Base-by-base conservation (phyloP, 2,329 filamentous ascomycete genomes). In the Colletotrichum brevisporum region DNA sequence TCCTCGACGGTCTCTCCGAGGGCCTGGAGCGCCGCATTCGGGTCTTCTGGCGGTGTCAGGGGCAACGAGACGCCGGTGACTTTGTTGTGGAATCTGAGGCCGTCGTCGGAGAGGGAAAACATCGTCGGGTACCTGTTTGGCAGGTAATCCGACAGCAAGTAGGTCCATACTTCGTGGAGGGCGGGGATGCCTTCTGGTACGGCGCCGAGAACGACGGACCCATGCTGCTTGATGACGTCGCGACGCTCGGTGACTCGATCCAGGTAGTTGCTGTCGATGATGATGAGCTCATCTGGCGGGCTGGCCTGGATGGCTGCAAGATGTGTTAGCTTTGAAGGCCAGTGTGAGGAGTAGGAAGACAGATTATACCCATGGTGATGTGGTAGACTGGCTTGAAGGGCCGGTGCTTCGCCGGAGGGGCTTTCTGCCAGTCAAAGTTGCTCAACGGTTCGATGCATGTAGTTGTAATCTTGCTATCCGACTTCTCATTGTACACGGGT, bases 1-100 rank as follows among this genome's bases (percentile, higher is more conserved):
- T 89, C 86, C 66, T 89, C 86, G 2, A 89, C 79, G 0, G 83
- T 87, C 73, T 85, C 81, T n/a, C 80, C 84, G 1, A 88, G 74
- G 6, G 78, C 75, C 16, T 78, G 74, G 16, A 88, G 77, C 5
- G 82, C 80, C 0, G 75, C 75, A 2, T 76, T 62, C 0, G 78
- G 69, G 27, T 82, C 78, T 1, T 68, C 41, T 0, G 78, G 76
- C 0, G 78, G 73, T 0, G 73, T 16, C 1, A 78, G 73, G 0
- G 83, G 76, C 12, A 77, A 78, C 0, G 71, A 56, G 6, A 62
- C 62, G 6, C 73, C 72, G 0, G 83, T 87, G 53, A 82, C 78
- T 2, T 73, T 71, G 67, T 88, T 88, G 9, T 75, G 72, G 47
- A 85, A 78, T 0, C 48, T 59, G 4, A 71, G 73, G n/a, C 63